Evolutionary conservation across 352 stramenopile species (phyloP).

Genomic region (Thalassiosira delicatula): DNA sequence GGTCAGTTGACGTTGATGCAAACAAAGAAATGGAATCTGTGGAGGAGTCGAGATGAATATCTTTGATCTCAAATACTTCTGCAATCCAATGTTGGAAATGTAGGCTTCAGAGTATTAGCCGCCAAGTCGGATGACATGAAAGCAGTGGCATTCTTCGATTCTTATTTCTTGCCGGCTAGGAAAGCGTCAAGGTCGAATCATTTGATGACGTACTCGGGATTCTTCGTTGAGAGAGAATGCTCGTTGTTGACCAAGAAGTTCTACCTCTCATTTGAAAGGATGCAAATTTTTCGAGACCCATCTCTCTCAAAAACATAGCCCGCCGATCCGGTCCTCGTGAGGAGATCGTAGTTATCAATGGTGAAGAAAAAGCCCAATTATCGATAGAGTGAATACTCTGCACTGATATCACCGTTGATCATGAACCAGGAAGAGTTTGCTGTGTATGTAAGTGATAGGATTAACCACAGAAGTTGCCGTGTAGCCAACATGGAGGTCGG

Average conservation of each 20-base stretch:
- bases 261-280: too few species aligned
- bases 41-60: neutral
- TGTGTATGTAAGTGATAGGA: too few species aligned
- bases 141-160: neutral
- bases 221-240: neutral
- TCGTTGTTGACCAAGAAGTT: neutral
- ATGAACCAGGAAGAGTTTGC: neutral
- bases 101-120: neutral
- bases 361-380: neutral
- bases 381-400: neutral
- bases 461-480: too few species aligned
- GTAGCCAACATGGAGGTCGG: too few species aligned
- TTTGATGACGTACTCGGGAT: neutral
- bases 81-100: neutral
- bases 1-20: too few species aligned
- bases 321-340: neutral
- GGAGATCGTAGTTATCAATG: neutral
- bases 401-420: neutral
- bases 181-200: neutral
- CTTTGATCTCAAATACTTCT: neutral
- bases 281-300: too few species aligned
- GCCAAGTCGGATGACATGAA: neutral
- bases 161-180: neutral
- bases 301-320: too few species aligned
- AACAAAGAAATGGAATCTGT: too few species aligned